Percentiles rank a stretch among this genome's conserved stretches.
Evolutionary conservation across 1,284 basidiomycete species (phyloP).

Genomic region (Irpex sp.): DNA sequence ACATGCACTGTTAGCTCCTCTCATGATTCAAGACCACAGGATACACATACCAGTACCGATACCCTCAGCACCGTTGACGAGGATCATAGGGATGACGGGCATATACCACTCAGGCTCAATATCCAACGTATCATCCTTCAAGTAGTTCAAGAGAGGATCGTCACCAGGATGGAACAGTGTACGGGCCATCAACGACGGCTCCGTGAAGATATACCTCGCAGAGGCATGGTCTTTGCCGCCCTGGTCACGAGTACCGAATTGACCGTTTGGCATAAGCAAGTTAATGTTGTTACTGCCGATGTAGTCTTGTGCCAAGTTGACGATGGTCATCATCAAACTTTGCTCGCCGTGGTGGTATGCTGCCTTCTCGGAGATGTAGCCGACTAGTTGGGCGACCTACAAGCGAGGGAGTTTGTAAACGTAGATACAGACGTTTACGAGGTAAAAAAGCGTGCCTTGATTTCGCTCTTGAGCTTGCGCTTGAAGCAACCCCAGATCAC

Average conservation of each 20-base stretch:
- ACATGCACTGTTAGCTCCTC: neutral
- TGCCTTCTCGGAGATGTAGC: constrained; percentile 92
- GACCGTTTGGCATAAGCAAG: constrained; percentile 86
- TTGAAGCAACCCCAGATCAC: constrained; percentile 96
- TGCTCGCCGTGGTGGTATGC: constrained; percentile 97
- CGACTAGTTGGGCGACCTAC: constrained; percentile 91
- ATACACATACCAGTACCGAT: constrained; percentile 85
- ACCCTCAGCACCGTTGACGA: constrained; percentile 95
- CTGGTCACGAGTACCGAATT: constrained; percentile 91
- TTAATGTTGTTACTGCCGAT: constrained; percentile 98
- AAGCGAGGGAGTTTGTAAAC: neutral
- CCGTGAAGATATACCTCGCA: constrained; percentile 96
- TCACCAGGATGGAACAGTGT: constrained; percentile 83
- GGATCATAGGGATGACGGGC: constrained; percentile 85
- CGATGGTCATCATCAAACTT: constrained; percentile 86
- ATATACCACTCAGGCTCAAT: constrained; percentile 98
- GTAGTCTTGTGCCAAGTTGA: constrained; percentile 92
- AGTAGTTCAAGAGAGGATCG: constrained; percentile 80
- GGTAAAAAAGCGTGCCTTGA: constrained; percentile 54
- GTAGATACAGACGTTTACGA: too few relatives aligned
- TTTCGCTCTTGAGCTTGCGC: constrained; percentile 87
- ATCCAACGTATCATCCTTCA: constrained; percentile 83
- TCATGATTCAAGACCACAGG: neutral
- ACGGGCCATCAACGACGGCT: constrained; percentile 76
- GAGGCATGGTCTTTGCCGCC: constrained; percentile 97